These are phyloP conservation scores for Eucalyptus curtisii DNA, from an alignment of 345 rosid genomes.

Conservation along the genomic window DNA sequence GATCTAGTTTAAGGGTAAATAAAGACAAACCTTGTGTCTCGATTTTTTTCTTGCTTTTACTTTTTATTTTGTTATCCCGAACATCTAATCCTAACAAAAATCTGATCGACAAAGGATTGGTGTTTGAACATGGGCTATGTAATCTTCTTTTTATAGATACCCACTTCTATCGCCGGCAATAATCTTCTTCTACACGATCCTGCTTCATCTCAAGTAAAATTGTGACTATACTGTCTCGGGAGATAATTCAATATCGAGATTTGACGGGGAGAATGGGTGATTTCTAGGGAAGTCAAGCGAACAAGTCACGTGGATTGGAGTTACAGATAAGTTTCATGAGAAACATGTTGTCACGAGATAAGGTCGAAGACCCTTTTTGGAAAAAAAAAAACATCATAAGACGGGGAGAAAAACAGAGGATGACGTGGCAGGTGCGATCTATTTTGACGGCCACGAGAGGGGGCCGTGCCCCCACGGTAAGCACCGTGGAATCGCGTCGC, in stretches of 20 bases:
- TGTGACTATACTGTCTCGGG: too few species aligned
- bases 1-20: too few species aligned
- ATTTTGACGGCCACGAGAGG: not conserved
- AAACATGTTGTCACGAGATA: accelerated
- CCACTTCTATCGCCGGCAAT: not conserved
- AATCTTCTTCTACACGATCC: too few species aligned
- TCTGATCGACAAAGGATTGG: not conserved
- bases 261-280: not conserved
- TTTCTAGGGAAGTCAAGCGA: not conserved
- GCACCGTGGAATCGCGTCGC: not conserved
- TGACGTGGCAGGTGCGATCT: not conserved
- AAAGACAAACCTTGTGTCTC: too few species aligned
- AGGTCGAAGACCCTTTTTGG: not conserved
- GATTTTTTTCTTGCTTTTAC: too few species aligned
- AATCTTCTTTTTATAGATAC: not conserved
- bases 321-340: not conserved
- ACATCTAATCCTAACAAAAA: too few species aligned
- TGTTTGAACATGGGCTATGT: not conserved
- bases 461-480: not conserved
- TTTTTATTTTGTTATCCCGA: too few species aligned
- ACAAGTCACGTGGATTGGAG: not conserved
- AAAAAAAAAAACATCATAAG: not conserved
- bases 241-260: not conserved
- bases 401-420: not conserved
- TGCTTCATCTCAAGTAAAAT: not conserved